Percentiles rank a stretch among this genome's conserved stretches.
phyloP scores from a whole-genome alignment of 805 yeast species.

The Dipodascopsis uninucleata region DNA sequence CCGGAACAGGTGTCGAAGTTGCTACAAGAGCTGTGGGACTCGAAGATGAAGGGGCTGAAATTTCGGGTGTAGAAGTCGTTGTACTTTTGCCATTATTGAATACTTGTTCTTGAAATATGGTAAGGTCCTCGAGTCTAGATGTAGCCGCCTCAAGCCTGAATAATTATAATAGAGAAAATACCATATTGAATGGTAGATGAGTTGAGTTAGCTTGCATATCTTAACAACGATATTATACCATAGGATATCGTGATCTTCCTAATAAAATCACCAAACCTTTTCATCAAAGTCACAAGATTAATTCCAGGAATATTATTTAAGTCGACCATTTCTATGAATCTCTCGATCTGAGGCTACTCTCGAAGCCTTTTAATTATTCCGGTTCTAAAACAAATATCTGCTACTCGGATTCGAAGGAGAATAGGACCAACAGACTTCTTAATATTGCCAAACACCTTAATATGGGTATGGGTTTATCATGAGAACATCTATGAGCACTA shows the following conservation, averaged over 20 bases:
- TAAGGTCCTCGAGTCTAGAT: conserved; percentile 84
- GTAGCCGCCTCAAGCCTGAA: conserved; percentile 85
- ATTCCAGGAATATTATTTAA: conserved; percentile 49
- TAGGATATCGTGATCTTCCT: conserved; percentile 34
- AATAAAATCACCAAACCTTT: too few relatives aligned
- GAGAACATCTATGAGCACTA: too few relatives aligned
- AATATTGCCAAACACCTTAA: too few relatives aligned
- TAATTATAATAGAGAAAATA: not conserved
- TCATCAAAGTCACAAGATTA: conserved; percentile 75
- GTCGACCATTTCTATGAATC: conserved; percentile 25
- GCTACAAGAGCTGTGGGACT: conserved; percentile 23
- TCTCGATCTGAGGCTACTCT: too few relatives aligned
- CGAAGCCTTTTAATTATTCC: too few relatives aligned
- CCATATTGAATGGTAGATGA: not conserved
- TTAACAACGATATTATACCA: not conserved
- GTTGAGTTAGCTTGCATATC: not conserved
- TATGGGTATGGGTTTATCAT: too few relatives aligned
- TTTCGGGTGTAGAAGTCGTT: conserved; percentile 14
- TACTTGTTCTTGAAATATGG: conserved; percentile 67
- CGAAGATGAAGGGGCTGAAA: conserved; percentile 22
- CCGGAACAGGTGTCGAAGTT: conserved; percentile 28
- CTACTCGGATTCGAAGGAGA: too few relatives aligned
- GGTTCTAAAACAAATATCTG: too few relatives aligned
- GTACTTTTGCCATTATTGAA: conserved; percentile 35
- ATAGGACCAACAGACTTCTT: too few relatives aligned